Evolutionary conservation across 208 protist genomes (phyloP).

Genomic region (Trypanosoma boissoni): DNA sequence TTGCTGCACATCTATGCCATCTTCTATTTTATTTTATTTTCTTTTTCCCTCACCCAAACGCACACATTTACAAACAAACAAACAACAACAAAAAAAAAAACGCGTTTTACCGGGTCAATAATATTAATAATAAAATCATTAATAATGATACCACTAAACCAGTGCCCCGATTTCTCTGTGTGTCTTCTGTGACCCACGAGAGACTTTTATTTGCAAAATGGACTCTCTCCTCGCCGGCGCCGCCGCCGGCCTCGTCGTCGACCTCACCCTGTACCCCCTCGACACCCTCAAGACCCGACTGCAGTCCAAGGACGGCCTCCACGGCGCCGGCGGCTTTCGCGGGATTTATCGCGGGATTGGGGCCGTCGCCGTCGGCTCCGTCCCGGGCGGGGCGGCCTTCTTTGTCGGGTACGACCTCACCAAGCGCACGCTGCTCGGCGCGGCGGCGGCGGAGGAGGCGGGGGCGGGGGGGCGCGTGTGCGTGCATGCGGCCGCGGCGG

Average conservation of each 20-base stretch:
- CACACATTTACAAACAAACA: too few relatives aligned
- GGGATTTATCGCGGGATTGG: constrained; percentile 87
- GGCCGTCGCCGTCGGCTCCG: constrained; percentile 77
- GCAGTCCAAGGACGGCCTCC: constrained; percentile 81
- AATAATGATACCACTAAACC: constrained; percentile 5
- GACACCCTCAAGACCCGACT: constrained; percentile 94
- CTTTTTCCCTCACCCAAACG: constrained; percentile 17
- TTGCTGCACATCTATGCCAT: constrained; percentile 1
- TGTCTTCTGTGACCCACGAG: constrained; percentile 4
- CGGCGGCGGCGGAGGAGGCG: background rate
- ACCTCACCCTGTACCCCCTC: constrained; percentile 89
- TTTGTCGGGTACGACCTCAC: constrained; percentile 85
- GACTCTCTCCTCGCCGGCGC: constrained; percentile 82
- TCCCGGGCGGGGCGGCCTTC: constrained; percentile 88
- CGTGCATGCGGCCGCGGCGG: constrained; percentile 62
- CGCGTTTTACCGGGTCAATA: too few relatives aligned
- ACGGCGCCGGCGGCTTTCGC: constrained; percentile 71
- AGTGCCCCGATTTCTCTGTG: constrained; percentile 14
- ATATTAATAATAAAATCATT: too few relatives aligned
- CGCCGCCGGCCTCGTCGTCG: constrained; percentile 81
- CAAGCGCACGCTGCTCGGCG: constrained; percentile 19
- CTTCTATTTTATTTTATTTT: background rate
- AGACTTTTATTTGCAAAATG: constrained; percentile 30
- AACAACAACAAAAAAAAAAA: too few relatives aligned
- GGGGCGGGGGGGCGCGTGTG: constrained; percentile 6